Evolutionary conservation across 345 rosid species (phyloP).

Genomic region (Eucalyptus viminalis): DNA sequence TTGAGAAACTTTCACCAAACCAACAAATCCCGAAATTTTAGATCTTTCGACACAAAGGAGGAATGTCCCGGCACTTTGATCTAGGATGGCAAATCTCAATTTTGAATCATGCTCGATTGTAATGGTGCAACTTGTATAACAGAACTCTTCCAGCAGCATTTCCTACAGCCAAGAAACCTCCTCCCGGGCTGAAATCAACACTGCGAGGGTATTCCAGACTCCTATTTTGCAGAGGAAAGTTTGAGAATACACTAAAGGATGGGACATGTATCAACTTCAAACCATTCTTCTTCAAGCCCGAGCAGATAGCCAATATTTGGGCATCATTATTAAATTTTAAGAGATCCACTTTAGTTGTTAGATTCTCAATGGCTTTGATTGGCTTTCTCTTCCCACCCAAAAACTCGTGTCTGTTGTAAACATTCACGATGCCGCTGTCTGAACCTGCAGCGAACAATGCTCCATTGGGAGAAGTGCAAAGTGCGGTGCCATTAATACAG

Average conservation of each 20-base stretch:
- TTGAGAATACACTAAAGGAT: conserved; percentile 58
- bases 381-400: conserved; percentile 81
- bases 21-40: neutral
- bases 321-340: conserved; percentile 78
- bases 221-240: conserved; percentile 63
- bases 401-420: conserved; percentile 70
- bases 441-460: conserved; percentile 80
- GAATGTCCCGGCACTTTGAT: neutral
- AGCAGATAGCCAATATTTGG: conserved; percentile 75
- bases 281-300: conserved; percentile 62
- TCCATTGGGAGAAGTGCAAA: conserved; percentile 50
- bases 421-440: conserved; percentile 74
- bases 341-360: conserved; percentile 67
- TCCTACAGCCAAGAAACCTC: conserved; percentile 92
- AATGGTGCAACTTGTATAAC: conserved; percentile 78
- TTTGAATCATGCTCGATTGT: conserved; percentile 43
- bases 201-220: conserved; percentile 58
- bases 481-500: conserved; percentile 59
- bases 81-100: neutral
- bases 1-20: neutral
- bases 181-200: conserved; percentile 87
- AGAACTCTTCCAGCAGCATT: conserved; percentile 80
- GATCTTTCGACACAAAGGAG: neutral
- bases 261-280: conserved; percentile 71
- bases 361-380: conserved; percentile 62